These are phyloP conservation scores for Protoeuglena noctilucae DNA, from an alignment of 139 green algal genomes.

Conservation along the genomic window DNA sequence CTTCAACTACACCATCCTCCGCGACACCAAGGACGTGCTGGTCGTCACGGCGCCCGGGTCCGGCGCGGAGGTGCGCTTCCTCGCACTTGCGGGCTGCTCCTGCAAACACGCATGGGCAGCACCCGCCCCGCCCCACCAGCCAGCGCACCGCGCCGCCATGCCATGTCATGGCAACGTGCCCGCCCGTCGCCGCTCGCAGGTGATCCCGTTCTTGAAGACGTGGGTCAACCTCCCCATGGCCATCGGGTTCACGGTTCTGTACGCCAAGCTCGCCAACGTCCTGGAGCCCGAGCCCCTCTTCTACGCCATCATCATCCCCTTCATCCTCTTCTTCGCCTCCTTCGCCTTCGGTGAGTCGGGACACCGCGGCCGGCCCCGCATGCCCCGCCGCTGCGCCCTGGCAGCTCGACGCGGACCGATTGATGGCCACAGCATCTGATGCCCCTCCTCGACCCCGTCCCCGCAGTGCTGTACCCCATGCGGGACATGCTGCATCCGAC, in stretches of 20 bases:
- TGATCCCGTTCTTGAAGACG: constrained; percentile 98
- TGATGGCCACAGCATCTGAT: no score
- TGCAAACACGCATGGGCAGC: no score
- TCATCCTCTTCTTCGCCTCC: constrained; percentile 91
- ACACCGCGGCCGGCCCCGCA: no score
- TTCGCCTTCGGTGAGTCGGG: no score
- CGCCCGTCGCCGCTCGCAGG: no score
- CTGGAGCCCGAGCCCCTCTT: constrained; percentile 78
- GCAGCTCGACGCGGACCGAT: no score
- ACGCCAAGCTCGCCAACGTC: constrained; percentile 82
- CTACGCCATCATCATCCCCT: constrained; percentile 96
- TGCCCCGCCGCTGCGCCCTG: no score
- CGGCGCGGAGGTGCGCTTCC: constrained; percentile 84
- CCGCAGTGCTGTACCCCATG: constrained; percentile 91
- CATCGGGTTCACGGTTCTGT: constrained; percentile 86
- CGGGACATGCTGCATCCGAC: constrained; percentile 78
- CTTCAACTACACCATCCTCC: constrained; percentile 99
- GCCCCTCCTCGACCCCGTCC: no score
- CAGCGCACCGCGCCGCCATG: no score
- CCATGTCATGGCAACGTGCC: no score
- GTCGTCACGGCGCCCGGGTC: constrained; percentile 93
- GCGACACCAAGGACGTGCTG: constrained; percentile 97
- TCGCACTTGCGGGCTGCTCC: no score
- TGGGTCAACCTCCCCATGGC: constrained; percentile 92
- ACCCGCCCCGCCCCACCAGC: no score